Evolutionary conservation across 345 rosid genomes (phyloP).

Genomic region (Ailanthus altissimus): DNA sequence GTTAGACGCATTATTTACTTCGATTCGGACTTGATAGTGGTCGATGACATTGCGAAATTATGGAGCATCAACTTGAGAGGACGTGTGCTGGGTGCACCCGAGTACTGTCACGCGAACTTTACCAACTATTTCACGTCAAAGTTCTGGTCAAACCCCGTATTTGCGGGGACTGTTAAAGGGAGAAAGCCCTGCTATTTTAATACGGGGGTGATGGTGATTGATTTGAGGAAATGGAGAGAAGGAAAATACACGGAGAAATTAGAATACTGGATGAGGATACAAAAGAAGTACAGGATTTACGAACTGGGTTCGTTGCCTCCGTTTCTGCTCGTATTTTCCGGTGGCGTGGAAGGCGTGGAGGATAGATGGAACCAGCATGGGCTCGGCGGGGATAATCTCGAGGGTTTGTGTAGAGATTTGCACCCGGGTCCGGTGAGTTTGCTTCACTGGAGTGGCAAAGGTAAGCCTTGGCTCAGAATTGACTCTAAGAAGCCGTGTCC

Average conservation of each 20-base stretch:
- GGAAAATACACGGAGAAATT: constrained; percentile 62
- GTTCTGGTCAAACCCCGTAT: constrained; percentile 65
- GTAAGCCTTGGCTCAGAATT: constrained; percentile 84
- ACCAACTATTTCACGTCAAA: constrained; percentile 63
- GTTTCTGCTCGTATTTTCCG: constrained; percentile 79
- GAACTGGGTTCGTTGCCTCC: constrained; percentile 88
- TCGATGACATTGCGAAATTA: constrained; percentile 80
- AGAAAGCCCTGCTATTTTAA: constrained; percentile 72
- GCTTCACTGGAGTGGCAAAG: constrained; percentile 94
- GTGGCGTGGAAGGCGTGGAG: constrained; percentile 73
- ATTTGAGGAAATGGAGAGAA: constrained; percentile 70
- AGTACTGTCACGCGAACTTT: constrained; percentile 82
- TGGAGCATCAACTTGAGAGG: constrained; percentile 58
- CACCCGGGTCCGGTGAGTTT: constrained; percentile 85
- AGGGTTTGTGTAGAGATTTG: constrained; percentile 65
- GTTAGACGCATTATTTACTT: constrained; percentile 80
- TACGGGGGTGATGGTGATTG: constrained; percentile 95
- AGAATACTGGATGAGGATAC: constrained; percentile 76
- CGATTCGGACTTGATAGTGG: constrained; percentile 84
- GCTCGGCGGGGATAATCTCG: constrained; percentile 79
- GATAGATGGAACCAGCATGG: constrained; percentile 97
- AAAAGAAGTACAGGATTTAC: constrained; percentile 70
- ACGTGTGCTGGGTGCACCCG: constrained; percentile 82
- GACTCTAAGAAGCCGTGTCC: constrained; percentile 62
- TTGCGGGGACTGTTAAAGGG: constrained; percentile 48